These are phyloP conservation scores for Aquanectria penicillioides DNA, from an alignment of 2,329 filamentous ascomycete species.

Conservation along the genomic window DNA sequence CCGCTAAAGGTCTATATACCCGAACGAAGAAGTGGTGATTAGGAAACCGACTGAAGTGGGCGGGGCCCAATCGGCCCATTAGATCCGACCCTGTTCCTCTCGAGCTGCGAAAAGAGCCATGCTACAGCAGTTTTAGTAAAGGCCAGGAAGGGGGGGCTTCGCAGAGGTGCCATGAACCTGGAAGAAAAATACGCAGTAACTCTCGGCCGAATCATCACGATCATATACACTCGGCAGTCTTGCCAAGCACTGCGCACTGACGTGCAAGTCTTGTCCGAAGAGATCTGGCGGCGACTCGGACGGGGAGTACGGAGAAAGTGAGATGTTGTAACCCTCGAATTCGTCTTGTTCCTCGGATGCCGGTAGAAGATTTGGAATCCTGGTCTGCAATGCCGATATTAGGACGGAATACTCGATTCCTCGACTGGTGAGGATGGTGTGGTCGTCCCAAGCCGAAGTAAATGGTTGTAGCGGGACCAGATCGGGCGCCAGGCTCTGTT, in stretches of 20 bases:
- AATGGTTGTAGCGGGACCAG: conserved; percentile 53
- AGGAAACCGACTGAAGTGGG: conserved; percentile 60
- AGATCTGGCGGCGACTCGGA: conserved; percentile 50
- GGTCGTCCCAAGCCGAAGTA: conserved; percentile 62
- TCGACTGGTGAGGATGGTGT: conserved; percentile 52
- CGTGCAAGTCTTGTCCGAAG: conserved; percentile 49
- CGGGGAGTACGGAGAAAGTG: conserved; percentile 51
- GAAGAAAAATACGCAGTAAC: conserved; percentile 62
- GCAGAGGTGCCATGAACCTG: conserved; percentile 55
- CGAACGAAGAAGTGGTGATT: conserved; percentile 67
- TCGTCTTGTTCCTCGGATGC: conserved; percentile 33
- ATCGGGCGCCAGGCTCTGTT: conserved; percentile 37
- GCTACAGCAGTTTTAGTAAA: conserved; percentile 46
- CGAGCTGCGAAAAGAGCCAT: conserved; percentile 54
- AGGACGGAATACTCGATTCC: conserved; percentile 52
- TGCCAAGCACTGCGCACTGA: conserved; percentile 57
- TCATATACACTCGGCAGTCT: conserved; percentile 49
- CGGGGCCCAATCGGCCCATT: conserved; percentile 54
- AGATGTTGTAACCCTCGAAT: conserved; percentile 47
- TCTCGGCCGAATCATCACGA: conserved; percentile 46
- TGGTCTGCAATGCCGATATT: conserved; percentile 57
- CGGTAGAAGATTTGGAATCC: conserved; percentile 49
- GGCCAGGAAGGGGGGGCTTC: background rate
- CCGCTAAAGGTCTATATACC: conserved; percentile 63
- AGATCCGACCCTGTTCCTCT: conserved; percentile 52